Conservation (phyloP, 805 yeast genomes). For the Lipomyces chichibuensis region DNA sequence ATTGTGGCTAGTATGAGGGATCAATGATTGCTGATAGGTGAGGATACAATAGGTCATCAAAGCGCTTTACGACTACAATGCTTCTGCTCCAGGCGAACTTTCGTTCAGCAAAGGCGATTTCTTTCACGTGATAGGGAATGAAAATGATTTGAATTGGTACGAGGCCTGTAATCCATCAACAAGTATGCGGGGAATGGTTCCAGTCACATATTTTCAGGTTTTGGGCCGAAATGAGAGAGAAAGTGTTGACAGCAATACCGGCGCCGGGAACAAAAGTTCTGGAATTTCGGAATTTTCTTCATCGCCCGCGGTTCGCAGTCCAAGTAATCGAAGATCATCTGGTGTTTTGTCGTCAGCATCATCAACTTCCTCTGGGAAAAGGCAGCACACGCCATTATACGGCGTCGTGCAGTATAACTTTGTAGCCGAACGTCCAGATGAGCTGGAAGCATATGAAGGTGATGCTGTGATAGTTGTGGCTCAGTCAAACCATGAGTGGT, state of each 20-base stretch:
- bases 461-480: slow-evolving; percentile 93
- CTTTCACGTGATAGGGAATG: slow-evolving; percentile 71
- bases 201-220: slow-evolving; percentile 78
- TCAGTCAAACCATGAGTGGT: slow-evolving; percentile 96
- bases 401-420: slow-evolving; percentile 88
- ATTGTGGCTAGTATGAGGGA: background rate
- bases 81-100: slow-evolving; percentile 81
- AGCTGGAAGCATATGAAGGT: slow-evolving; percentile 78
- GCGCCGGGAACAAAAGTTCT: slow-evolving; percentile 17
- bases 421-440: slow-evolving; percentile 80
- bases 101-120: slow-evolving; percentile 82
- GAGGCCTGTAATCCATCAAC: slow-evolving; percentile 87
- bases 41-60: slow-evolving; percentile 60
- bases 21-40: slow-evolving; percentile 1
- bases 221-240: slow-evolving; percentile 46
- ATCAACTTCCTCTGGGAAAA: slow-evolving; percentile 21
- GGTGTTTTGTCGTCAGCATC: slow-evolving; percentile 28
- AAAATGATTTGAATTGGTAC: slow-evolving; percentile 67
- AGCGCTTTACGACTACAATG: slow-evolving; percentile 74
- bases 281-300: slow-evolving; percentile 25
- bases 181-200: slow-evolving; percentile 81
- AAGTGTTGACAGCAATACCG: slow-evolving; percentile 22
- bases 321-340: slow-evolving; percentile 16
- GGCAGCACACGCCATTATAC: slow-evolving; percentile 56
- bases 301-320: slow-evolving; percentile 5